Evolutionary conservation across 805 yeast species (phyloP), one percentile per base, ranked within the genome.

Genomic region (Candida maesae): DNA sequence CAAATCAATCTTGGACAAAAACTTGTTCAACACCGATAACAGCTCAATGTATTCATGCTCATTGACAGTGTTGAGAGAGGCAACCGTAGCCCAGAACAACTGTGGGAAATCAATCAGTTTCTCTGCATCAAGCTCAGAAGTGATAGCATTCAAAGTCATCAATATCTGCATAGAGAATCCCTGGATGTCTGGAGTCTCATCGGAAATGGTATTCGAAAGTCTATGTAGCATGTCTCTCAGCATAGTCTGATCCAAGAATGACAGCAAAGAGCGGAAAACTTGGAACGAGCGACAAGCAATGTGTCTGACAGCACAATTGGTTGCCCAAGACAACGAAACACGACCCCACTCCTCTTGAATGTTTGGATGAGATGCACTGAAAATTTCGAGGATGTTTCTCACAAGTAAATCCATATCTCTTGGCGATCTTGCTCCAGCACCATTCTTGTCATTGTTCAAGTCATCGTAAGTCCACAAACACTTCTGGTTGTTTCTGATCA

Each of bases 281-380:
- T 93, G 99, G 63, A 95, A 91, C 0, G 98, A 90, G 19, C 99
- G 74, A 51, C 99, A 93, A 0, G 99, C 99, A 51, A 93, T 77
- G 59, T 95, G 99, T 55, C 97, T 74, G 2, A 91, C 98, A 2
- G 97, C 95, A 66, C 98, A 93, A 2, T 96, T 82, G 0, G 99
- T 93, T 0, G 99, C 97, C 99, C 99, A 93, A 21, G 74, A 71
- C 26, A 95, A 68, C 0, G 98, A 83, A 3, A 76, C 78, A 25
- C 81, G 67, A 37, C 95, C 82, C 99, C 99, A 93, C 37, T 82
- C 85, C 31, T 75, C 75, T 57, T 84, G 95, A 30, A 89, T 66
- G 11, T 55, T 63, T 1, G 80, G 75, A 18, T 65, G 62, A 0
- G 69, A 60, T 0, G 70, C 64, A 7, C 66, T 48, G 50, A 88